These are phyloP conservation scores for Citrus maxima DNA, from an alignment of 345 rosid genomes.

Conservation along the genomic window DNA sequence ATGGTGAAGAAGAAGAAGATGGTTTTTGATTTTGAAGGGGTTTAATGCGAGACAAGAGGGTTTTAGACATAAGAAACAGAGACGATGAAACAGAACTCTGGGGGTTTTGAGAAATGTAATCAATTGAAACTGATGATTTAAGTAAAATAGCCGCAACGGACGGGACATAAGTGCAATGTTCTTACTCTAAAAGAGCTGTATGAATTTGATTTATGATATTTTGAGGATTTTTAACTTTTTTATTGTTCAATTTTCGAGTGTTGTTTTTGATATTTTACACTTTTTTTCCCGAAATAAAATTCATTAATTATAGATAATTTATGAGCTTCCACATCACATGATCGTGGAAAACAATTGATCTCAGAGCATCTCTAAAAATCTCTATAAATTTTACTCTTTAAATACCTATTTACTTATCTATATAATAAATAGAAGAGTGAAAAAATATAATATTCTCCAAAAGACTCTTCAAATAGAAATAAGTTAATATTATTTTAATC, in stretches of 20 bases:
- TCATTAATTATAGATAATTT: no score
- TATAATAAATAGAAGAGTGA: no score
- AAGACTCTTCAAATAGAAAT: no score
- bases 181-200: background rate
- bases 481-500: no score
- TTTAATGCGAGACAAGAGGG: slow-evolving; percentile 66
- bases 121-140: background rate
- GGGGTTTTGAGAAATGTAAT: background rate
- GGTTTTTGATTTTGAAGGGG: slow-evolving; percentile 36
- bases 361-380: no score
- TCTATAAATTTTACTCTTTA: no score
- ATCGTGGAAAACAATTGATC: no score
- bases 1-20: slow-evolving; percentile 23
- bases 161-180: background rate
- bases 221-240: background rate
- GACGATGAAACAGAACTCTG: background rate
- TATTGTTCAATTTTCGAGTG: background rate
- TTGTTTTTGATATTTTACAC: background rate
- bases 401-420: no score
- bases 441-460: no score
- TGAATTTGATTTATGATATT: background rate
- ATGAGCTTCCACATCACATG: no score
- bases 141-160: background rate
- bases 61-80: slow-evolving; percentile 55
- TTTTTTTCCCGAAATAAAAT: no score